Base-by-base conservation (phyloP, 257 asterid genomes). In the Fraxinus quadrangulata region DNA sequence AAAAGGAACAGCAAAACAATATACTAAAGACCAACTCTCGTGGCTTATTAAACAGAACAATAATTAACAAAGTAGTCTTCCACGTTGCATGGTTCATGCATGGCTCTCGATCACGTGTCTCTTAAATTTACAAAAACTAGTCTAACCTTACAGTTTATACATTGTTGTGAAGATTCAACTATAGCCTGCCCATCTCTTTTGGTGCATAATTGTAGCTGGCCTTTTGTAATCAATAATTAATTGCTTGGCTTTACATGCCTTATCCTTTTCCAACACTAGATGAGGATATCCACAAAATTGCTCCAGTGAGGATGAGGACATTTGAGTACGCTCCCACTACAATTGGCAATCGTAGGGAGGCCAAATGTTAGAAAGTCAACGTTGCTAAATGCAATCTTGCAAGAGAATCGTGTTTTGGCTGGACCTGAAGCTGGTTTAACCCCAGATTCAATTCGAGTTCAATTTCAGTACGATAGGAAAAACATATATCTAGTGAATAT, bases 391-490 rank as follows among this genome's bases (percentile, higher is more conserved):
- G 89, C 99, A 45, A 79, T 94, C 81, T 86, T 95, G 83, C 97
- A 90, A 87, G 97, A 94, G 84, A 91, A 95, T 63, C 97, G 99
- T 54, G 98, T 93, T 78, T 81, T 95, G 89, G 98, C 93, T 75
- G 99, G 97, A 45, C 99, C 98, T 37, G 99, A 93, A 85, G 98
- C 98, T 81, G 98, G 99, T 79, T 86, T 95, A 88, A 95, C 98
- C 67, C 89, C 97, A 87, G 99, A 95, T 85, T 93, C 99, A 67
- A 91, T 95, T 70, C 87, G 97, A 23, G 96, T 92, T 82, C 87
- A 95, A 71, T 95, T 93, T 81, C 85, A 89, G 84, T 90, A 90
- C 33, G 94, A 93, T 78, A 98, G 96, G 81, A 89, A 98, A 88
- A 84, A 83, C 11, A 72, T 94, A 77, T 91, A 83, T 84, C 93